Evolutionary conservation across 2,329 filamentous ascomycete genomes (phyloP).

Genomic region (Neofusicoccum laricinum): DNA sequence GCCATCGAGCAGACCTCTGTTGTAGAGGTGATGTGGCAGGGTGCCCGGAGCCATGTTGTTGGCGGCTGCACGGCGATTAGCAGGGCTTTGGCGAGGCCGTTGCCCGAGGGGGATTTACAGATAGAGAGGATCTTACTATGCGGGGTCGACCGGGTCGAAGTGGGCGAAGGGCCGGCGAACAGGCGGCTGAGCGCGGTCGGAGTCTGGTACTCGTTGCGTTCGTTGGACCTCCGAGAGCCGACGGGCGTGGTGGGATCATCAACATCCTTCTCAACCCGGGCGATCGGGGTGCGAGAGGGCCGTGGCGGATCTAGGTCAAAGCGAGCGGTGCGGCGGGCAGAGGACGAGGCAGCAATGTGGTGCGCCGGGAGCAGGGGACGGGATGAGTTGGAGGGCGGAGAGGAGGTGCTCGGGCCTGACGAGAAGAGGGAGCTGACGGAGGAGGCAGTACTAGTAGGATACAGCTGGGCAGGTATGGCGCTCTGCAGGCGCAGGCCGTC

Average conservation of each 20-base stretch:
- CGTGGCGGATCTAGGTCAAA: not conserved
- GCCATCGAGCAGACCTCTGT: conserved; percentile 50
- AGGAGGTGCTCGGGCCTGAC: conserved; percentile 12
- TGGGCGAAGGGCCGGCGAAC: conserved; percentile 42
- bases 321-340: not conserved
- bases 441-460: not conserved
- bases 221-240: conserved; percentile 27
- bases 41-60: conserved; percentile 34
- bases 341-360: not conserved
- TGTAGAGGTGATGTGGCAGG: conserved; percentile 52
- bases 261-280: conserved; percentile 46
- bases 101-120: conserved; percentile 22
- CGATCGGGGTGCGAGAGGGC: conserved; percentile 17
- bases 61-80: conserved; percentile 8
- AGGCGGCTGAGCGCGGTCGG: conserved; percentile 44
- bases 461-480: not conserved
- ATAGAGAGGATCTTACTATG: conserved; percentile 37
- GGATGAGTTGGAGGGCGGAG: conserved; percentile 4
- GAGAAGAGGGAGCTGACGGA: not conserved
- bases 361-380: not conserved
- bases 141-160: conserved; percentile 39
- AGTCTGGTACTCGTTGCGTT: conserved; percentile 38
- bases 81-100: not conserved
- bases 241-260: conserved; percentile 46
- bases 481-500: conserved; percentile 7